phyloP scores from a whole-genome alignment of 345 rosid species.

The Leavenworthia alabamica region DNA sequence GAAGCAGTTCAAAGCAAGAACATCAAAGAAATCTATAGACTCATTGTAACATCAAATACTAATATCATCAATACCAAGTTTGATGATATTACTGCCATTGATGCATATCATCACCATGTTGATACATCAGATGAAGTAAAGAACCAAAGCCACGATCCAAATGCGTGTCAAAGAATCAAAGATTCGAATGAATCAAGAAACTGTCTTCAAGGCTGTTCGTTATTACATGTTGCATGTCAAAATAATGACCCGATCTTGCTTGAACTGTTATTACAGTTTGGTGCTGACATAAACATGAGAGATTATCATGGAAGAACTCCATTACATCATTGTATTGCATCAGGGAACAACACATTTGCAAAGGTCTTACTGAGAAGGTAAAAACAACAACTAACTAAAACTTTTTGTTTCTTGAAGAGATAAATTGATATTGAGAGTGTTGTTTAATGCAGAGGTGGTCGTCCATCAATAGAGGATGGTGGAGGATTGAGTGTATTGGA shows the following conservation, averaged over 20 bases:
- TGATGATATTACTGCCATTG: slow-evolving; percentile 38
- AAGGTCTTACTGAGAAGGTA: slow-evolving; percentile 78
- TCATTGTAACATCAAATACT: slow-evolving; percentile 44
- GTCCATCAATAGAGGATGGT: slow-evolving; percentile 54
- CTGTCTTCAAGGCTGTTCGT: slow-evolving; percentile 73
- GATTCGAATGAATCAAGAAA: slow-evolving; percentile 48
- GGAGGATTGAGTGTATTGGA: slow-evolving; percentile 68
- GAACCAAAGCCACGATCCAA: slow-evolving; percentile 45
- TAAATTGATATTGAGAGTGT: no score
- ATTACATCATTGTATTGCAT: slow-evolving; percentile 64
- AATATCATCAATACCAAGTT: slow-evolving; percentile 51
- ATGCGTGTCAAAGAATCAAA: slow-evolving; percentile 49
- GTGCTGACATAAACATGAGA: slow-evolving; percentile 55
- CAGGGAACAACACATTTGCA: slow-evolving; percentile 53
- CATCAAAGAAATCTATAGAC: slow-evolving; percentile 61
- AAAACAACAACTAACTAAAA: not conserved
- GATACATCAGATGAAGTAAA: slow-evolving; percentile 27
- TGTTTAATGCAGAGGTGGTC: slow-evolving; percentile 42
- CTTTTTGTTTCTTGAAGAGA: not conserved
- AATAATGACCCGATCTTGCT: slow-evolving; percentile 48
- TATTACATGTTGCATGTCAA: slow-evolving; percentile 79
- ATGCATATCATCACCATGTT: slow-evolving; percentile 36
- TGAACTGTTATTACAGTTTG: slow-evolving; percentile 77
- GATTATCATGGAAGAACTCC: slow-evolving; percentile 84
- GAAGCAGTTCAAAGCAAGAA: slow-evolving; percentile 58